These are phyloP conservation scores for Microdochium paspali DNA, from an alignment of 2,329 filamentous ascomycete genomes.

Conservation along the genomic window DNA sequence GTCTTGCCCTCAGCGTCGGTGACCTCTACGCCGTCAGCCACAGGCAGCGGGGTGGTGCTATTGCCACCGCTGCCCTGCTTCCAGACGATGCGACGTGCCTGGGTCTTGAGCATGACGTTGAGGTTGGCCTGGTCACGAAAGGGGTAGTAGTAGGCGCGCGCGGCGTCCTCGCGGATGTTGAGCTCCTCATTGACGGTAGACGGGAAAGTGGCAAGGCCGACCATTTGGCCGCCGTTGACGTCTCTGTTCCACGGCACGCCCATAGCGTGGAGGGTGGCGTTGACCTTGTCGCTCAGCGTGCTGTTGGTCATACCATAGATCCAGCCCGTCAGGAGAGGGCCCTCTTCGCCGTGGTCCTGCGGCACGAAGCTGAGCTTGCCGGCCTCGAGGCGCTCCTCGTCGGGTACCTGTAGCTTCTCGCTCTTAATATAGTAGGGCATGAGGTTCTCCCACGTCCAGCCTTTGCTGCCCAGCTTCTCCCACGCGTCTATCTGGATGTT, in stretches of 20 bases:
- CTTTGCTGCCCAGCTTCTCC: slow-evolving; percentile 20
- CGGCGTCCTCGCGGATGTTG: slow-evolving; percentile 29
- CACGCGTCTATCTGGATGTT: slow-evolving; percentile 24
- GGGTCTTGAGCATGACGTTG: slow-evolving; percentile 16
- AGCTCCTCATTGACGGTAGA: slow-evolving; percentile 26
- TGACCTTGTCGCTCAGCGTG: slow-evolving; percentile 13
- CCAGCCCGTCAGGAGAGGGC: slow-evolving; percentile 26
- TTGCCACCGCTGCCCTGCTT: no score
- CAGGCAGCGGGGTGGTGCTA: neutral
- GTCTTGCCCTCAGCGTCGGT: slow-evolving; percentile 23
- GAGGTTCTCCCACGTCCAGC: slow-evolving; percentile 21
- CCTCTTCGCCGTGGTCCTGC: slow-evolving; percentile 22
- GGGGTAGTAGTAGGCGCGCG: slow-evolving; percentile 29
- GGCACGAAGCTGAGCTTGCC: slow-evolving; percentile 24
- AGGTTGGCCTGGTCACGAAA: slow-evolving; percentile 25
- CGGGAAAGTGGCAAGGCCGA: slow-evolving; percentile 27
- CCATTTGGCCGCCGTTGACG: slow-evolving; percentile 25
- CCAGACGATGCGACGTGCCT: neutral
- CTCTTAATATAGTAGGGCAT: slow-evolving; percentile 33
- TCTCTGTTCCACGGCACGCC: slow-evolving; percentile 25
- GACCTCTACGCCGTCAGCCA: slow-evolving; percentile 26
- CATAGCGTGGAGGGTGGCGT: slow-evolving; percentile 1
- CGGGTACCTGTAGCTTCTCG: slow-evolving; percentile 24
- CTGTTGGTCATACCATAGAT: slow-evolving; percentile 22
- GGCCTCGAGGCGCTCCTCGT: slow-evolving; percentile 16